Conservation (phyloP, 257 asterid genomes). For the Avicennia marina region DNA sequence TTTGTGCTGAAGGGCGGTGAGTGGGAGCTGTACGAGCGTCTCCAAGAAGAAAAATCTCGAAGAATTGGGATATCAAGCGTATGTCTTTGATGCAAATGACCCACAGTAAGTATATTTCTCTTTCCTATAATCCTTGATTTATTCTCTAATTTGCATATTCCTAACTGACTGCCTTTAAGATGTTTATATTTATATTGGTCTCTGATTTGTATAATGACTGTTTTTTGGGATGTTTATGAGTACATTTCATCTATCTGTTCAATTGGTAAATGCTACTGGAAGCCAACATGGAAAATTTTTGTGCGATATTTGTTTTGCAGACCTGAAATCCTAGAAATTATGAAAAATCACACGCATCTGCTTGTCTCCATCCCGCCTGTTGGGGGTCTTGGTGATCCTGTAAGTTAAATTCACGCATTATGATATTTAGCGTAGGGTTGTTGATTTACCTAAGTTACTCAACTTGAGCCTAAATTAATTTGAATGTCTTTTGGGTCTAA, state of each 20-base stretch:
- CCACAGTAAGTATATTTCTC: constrained; percentile 39
- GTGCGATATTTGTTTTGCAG: constrained; percentile 39
- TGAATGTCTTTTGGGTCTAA: too few species aligned
- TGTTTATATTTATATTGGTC: too few species aligned
- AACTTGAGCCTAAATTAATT: too few species aligned
- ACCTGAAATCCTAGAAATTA: constrained; percentile 55
- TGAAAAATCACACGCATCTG: constrained; percentile 65
- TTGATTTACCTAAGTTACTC: too few species aligned
- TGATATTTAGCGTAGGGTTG: background rate
- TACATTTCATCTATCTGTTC: background rate
- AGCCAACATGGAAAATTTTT: too few species aligned
- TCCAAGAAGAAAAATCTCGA: constrained; percentile 51
- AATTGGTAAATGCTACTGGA: too few species aligned
- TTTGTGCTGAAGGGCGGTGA: constrained; percentile 54
- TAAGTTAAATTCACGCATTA: constrained; percentile 17
- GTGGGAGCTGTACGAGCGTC: constrained; percentile 76
- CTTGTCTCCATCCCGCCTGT: constrained; percentile 73
- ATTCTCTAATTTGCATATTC: too few species aligned
- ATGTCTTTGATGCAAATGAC: constrained; percentile 55
- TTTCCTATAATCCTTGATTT: too few species aligned
- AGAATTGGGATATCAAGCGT: constrained; percentile 58
- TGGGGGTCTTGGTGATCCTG: constrained; percentile 72
- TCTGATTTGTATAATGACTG: too few species aligned
- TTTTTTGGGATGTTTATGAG: too few species aligned
- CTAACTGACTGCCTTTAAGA: too few species aligned